Base-by-base conservation (phyloP, 768 basidiomycete genomes). In the Sporobolomyces phaffii region DNA sequence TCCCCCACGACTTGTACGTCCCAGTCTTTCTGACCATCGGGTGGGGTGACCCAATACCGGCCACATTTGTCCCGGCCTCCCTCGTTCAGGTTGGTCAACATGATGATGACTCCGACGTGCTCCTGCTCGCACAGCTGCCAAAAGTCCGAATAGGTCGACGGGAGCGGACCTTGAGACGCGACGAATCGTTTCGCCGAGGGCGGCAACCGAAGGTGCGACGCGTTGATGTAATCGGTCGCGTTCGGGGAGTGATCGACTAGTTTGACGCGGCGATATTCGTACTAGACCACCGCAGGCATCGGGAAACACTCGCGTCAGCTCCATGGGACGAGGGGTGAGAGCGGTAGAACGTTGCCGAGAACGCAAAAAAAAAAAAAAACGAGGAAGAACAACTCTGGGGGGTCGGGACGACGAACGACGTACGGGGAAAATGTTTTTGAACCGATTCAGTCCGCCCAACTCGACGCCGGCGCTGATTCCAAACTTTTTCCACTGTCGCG, bases 41-140 rank as follows among this genome's bases (percentile, higher is more conserved):
- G n/a, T 33, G 59, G 48, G 31, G 43, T 33, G 11, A 69, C 44
- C 70, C 92, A 98, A 76, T 98, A 98, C 33, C 85, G 80, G 33
- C 91, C 90, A 76, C 94, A 96, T 77, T 98, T 97, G 73, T 91
- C 81, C 76, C 85, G 84, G 24, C 89, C 83, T 54, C 89, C 89
- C 76, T 98, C 94, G 62, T 88, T 82, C 75, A 94, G 90, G 64
- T 87, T 86, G 5, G 94, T 97, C 62, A 98, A 84, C 94, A 97
- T 98, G 68, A 96, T 88, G 70, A 98, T 91, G 54, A 96, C 90
- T 69, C 88, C 87, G 0, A 96, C 89, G 71, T 90, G 87, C 77
- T 97, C 92, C 75, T 97, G 90, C 88, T 91, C 94, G 59, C 88
- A 86, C 20, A 97, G 82, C 85, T 87, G 89, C 93, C 93, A 98